Conservation (phyloP, 176 grass and related monocot genomes). For the Oryza glaberrima region DNA sequence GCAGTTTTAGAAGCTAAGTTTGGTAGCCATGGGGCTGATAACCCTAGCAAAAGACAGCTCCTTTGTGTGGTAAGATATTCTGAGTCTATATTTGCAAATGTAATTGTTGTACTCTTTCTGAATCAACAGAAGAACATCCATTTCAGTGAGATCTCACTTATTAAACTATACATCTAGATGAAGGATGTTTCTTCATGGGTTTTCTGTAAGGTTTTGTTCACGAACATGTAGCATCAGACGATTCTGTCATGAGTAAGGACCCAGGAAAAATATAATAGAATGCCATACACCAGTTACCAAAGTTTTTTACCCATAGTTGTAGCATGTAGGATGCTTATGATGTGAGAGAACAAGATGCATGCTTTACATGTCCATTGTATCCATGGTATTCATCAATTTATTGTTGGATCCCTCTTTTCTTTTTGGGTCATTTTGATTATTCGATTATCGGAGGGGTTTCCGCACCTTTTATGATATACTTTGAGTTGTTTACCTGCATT, state of each 20-base stretch:
- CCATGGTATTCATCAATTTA: neutral
- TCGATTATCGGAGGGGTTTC: neutral
- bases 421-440: neutral
- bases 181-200: constrained; percentile 4
- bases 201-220: constrained; percentile 11
- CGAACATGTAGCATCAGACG: neutral
- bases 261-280: neutral
- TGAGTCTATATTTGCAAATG: neutral
- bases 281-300: neutral
- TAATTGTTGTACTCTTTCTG: constrained; percentile 18
- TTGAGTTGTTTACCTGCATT: neutral
- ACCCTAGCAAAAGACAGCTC: constrained; percentile 86
- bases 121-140: constrained; percentile 18
- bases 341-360: neutral
- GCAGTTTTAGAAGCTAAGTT: constrained; percentile 90
- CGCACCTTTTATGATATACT: neutral
- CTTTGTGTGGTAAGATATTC: constrained; percentile 75
- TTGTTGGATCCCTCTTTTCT: constrained; percentile 16
- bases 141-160: neutral
- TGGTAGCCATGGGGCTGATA: constrained; percentile 66
- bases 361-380: neutral
- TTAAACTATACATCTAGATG: constrained; percentile 17
- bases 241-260: constrained; percentile 1
- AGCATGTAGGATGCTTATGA: neutral
- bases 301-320: neutral